phyloP scores from a whole-genome alignment of 139 green algal genomes.

The Chlamydomonas eustigma region DNA sequence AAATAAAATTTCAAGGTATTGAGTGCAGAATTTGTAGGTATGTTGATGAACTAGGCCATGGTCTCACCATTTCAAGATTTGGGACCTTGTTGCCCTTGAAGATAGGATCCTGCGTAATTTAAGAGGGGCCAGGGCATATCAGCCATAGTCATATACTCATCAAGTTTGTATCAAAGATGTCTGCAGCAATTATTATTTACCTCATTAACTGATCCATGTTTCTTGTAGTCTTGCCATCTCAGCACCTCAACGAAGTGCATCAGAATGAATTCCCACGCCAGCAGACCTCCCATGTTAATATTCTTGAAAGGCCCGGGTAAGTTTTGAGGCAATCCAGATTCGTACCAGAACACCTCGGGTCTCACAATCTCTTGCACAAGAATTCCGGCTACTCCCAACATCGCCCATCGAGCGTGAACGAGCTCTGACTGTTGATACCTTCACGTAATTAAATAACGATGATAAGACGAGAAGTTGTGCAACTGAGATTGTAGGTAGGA shows the following conservation, averaged over 20 bases:
- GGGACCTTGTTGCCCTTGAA: constrained; percentile 69
- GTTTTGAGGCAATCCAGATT: constrained; percentile 65
- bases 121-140: too few relatives aligned
- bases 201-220: constrained; percentile 66
- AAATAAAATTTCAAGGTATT: background rate
- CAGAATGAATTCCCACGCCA: constrained; percentile 72
- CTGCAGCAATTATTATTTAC: constrained; percentile 12
- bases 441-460: background rate
- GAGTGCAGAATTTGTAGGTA: too few relatives aligned
- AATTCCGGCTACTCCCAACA: constrained; percentile 84
- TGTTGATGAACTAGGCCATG: too few relatives aligned
- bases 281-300: constrained; percentile 67
- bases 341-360: constrained; percentile 62
- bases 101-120: constrained; percentile 61
- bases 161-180: too few relatives aligned
- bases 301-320: constrained; percentile 73
- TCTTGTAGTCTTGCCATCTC: constrained; percentile 77
- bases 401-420: constrained; percentile 81
- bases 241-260: constrained; percentile 83
- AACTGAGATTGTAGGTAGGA: too few relatives aligned
- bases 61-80: constrained; percentile 54
- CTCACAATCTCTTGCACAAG: constrained; percentile 53
- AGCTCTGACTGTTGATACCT: constrained; percentile 81
- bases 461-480: background rate
- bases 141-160: too few relatives aligned